Conservation (phyloP, 2,329 filamentous ascomycete species). For the Diaporthe citri region DNA sequence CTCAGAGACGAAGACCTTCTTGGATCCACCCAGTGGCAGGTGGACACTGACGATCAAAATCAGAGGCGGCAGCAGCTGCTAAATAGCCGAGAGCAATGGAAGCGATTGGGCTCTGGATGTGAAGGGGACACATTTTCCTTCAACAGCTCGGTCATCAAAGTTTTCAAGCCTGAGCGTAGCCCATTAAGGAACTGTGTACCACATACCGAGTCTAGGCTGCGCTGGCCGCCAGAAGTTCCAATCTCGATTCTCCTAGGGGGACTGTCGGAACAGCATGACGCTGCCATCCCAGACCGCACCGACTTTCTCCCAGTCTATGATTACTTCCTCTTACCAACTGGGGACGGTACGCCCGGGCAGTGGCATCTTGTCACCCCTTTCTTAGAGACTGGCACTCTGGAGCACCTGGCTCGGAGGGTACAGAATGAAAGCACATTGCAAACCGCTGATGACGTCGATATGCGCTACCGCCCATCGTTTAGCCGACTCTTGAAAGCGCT, state of each 20-base stretch:
- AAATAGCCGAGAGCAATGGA: conserved; percentile 45
- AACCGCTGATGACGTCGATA: conserved; percentile 47
- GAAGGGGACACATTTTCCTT: conserved; percentile 50
- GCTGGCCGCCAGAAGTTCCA: conserved; percentile 51
- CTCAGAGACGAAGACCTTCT: conserved; percentile 1
- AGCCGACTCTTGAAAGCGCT: conserved; percentile 47
- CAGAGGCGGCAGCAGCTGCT: conserved; percentile 36
- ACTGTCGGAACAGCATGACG: conserved; percentile 23
- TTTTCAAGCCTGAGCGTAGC: conserved; percentile 45
- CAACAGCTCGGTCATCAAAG: conserved; percentile 48
- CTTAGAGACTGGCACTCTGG: conserved; percentile 45
- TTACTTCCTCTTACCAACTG: conserved; percentile 46
- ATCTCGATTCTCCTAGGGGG: conserved; percentile 49
- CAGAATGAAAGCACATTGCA: conserved; percentile 36
- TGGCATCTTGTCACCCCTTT: conserved; percentile 50
- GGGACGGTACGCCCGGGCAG: neutral
- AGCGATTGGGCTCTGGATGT: conserved; percentile 46
- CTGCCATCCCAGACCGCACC: conserved; percentile 22
- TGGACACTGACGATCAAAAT: neutral
- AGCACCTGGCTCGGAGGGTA: conserved; percentile 45
- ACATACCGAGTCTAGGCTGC: conserved; percentile 24
- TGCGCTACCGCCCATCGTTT: conserved; percentile 47
- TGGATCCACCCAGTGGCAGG: conserved; percentile 19
- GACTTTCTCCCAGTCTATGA: conserved; percentile 48
- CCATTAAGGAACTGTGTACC: conserved; percentile 51